Evolutionary conservation across 805 yeast species (phyloP), one percentile per base, ranked within the genome.

Genomic region (Candida railenensis): DNA sequence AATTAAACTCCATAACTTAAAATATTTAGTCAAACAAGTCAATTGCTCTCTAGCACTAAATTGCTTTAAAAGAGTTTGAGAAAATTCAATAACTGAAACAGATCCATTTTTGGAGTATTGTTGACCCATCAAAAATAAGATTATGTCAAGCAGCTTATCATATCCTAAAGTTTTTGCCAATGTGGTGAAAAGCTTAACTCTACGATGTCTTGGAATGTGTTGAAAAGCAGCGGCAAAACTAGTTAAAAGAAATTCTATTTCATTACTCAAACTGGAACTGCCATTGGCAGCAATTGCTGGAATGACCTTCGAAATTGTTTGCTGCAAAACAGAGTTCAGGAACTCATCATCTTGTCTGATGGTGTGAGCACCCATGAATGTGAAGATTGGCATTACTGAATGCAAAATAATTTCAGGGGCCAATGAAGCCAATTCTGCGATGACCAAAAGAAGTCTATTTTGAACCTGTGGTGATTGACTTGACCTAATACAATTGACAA

Each of bases 311-410:
- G 86, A 70, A 42, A 94, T 85, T 1, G 99, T 92, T 62, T 89
- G 94, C 58, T 90, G 96, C 51, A 94, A 89, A 39, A 91, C 97
- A 53, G 87, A 87, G 28, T 86, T 86, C 0, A 97, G 89, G 59
- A 88, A 92, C 61, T 89, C 97, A 65, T 94, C 98, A 64, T 94
- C 99, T 67, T 94, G 97, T 58, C 96, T 85, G 44, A 94, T 81
- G 12, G 97, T 91, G 59, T 90, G 96, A 11, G 98, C 96, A 49
- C 99, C 99, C 98, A 94, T 94, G 58, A 94, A 94, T 1, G 99
- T 94, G 73, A 94, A 94, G 43, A 94, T 92, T n/a, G 99, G 99
- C 99, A 94, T 94, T 7, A 94, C 96, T 2, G 97, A 87, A 67
- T 94, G 98, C 45, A 94, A 72, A 22, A 94, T 90, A 25, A 87